phyloP scores from a whole-genome alignment of 2,329 filamentous ascomycete species.

The Ophiocordyceps polyrhachis-furcata region DNA sequence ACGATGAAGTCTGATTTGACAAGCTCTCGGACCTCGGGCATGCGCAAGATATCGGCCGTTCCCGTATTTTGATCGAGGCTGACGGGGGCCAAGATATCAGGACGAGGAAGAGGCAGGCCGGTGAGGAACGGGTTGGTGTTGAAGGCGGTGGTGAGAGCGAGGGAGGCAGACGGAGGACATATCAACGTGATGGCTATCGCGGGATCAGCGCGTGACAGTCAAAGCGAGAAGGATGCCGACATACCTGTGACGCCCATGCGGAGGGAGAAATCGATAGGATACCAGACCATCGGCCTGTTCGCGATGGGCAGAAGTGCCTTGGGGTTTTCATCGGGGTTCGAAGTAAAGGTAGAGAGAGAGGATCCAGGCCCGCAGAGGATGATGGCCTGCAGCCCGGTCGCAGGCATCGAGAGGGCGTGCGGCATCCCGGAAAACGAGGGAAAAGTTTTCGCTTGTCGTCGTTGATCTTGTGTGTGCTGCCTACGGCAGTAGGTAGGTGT shows the following conservation, averaged over 20 bases:
- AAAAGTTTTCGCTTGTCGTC: too few species aligned
- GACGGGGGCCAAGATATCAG: constrained; percentile 57
- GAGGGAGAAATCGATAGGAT: constrained; percentile 71
- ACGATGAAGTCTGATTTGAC: constrained; percentile 78
- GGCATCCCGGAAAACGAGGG: constrained; percentile 35
- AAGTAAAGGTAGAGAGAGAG: constrained; percentile 67
- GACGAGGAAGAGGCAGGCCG: constrained; percentile 50
- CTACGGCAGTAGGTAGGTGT: too few species aligned
- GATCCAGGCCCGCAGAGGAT: constrained; percentile 71
- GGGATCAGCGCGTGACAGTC: constrained; percentile 7
- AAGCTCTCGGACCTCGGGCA: constrained; percentile 61
- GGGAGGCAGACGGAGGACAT: constrained; percentile 43
- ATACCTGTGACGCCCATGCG: constrained; percentile 59
- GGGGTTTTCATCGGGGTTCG: constrained; percentile 60
- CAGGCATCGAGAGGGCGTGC: constrained; percentile 54
- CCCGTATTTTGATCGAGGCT: constrained; percentile 68
- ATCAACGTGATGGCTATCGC: constrained; percentile 40
- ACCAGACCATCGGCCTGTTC: constrained; percentile 80
- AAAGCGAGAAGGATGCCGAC: constrained; percentile 6
- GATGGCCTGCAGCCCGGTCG: constrained; percentile 63
- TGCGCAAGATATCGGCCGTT: constrained; percentile 71
- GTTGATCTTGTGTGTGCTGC: too few species aligned
- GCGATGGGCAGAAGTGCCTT: constrained; percentile 71
- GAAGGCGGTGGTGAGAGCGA: constrained; percentile 49
- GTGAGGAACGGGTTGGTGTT: constrained; percentile 66